Evolutionary conservation across 1,284 basidiomycete genomes (phyloP), one percentile per base, ranked within the genome.

Genomic region (Porphyrellus sp.): DNA sequence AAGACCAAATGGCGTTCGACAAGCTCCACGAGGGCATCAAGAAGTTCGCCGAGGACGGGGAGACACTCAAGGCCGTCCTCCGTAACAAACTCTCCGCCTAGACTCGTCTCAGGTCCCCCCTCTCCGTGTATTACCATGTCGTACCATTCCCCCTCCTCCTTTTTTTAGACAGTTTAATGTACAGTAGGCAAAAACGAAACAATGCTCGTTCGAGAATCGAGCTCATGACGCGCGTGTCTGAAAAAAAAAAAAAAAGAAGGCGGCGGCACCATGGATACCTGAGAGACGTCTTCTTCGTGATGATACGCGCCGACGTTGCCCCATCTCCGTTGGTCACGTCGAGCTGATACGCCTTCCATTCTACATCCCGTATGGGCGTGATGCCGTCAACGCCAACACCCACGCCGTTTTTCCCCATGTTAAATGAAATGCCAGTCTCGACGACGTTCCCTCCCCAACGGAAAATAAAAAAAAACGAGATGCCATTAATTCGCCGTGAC

Each of bases 21-120:
- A 97, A 98, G 77, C 77, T 93, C 50, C 91, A 97, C 74, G 95
- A 98, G 78, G 96, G 96, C 68, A 97, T 98, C 78, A 86, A 84
- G 76, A 93, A 93, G 75, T 99, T 99, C 70, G 94, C 93, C 56
- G 93, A 92, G 77, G 96, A 98, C 70, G 93, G 93, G 54, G 81
- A 86, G 67, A 86, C 91, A 9, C 86, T 99, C 75, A 95, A 95
- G 81, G 75, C 77, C 25, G 73, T 94, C 62, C 79, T 99, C 68
- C 83, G 80, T 72, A 65, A 86, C 74, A 96, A 95, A 79, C 74
- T 98, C 65, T 2, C 73, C 7, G 67, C 60, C 28, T 63, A 51
- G 40, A 8, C 5, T 6, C 1, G 5, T 15, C 21, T 5, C 20
- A 7, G 28, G 11, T 31, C 5, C 4, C 34, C 5, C 37, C 9